Evolutionary conservation across 1,139 yeast species (phyloP).

Genomic region (Scheffersomyces titani): DNA sequence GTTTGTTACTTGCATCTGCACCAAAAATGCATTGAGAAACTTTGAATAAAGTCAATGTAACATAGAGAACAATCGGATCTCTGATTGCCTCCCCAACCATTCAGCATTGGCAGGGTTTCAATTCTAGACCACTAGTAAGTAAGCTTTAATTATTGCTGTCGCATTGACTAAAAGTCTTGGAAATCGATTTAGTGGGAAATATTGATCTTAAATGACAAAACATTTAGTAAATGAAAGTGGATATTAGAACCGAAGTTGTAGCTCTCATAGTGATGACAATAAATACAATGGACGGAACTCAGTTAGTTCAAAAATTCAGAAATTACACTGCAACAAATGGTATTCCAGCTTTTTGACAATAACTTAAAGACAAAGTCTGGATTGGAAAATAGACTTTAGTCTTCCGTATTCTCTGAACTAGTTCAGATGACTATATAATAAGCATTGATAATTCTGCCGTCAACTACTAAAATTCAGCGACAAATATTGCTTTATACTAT

Average conservation of each 20-base stretch:
- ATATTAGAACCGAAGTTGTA: background rate
- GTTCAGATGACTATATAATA: no score
- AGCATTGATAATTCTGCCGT: no score
- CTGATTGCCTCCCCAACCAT: no score
- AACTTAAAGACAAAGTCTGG: background rate
- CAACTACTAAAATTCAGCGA: no score
- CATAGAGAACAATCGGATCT: no score
- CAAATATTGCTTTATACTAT: no score
- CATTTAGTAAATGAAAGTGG: background rate
- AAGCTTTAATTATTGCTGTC: background rate
- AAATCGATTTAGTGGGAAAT: background rate
- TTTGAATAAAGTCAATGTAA: no score
- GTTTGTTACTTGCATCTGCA: background rate
- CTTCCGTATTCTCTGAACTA: no score
- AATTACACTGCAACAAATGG: background rate
- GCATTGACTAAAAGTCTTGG: background rate
- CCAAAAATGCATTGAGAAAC: no score
- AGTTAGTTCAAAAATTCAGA: background rate
- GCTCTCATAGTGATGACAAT: background rate
- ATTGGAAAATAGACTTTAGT: no score
- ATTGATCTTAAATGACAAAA: background rate
- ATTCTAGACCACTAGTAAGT: background rate
- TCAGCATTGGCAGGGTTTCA: no score
- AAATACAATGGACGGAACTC: background rate
- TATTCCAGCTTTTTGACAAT: background rate